Evolutionary conservation across 805 yeast species (phyloP).

Genomic region (Wickerhamomyces queroliae): DNA sequence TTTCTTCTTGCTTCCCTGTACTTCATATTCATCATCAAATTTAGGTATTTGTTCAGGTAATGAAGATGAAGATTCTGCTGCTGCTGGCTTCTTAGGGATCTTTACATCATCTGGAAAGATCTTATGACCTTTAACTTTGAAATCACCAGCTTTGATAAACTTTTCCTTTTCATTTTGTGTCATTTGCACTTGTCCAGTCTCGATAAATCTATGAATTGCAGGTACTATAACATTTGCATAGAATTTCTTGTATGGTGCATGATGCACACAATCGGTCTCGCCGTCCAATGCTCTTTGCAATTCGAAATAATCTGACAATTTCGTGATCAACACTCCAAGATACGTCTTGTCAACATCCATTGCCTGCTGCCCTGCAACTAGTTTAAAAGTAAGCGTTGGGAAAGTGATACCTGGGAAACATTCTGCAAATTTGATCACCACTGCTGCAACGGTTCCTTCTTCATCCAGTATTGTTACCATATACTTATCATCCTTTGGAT

Average conservation of each 20-base stretch:
- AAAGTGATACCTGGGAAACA: too few species aligned
- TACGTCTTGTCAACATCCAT: too few species aligned
- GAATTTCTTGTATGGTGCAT: not conserved
- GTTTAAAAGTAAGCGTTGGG: too few species aligned
- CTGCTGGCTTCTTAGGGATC: not conserved
- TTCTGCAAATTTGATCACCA: too few species aligned
- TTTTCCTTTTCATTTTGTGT: not conserved
- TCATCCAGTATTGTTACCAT: too few species aligned
- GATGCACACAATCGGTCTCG: not conserved
- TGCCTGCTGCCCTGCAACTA: too few species aligned
- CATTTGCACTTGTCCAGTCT: not conserved
- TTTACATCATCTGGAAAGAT: not conserved
- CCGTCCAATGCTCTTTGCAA: not conserved
- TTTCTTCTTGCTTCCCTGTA: slow-evolving; percentile 10
- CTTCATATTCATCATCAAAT: slow-evolving; percentile 48
- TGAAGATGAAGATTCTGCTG: not conserved
- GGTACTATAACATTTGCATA: not conserved
- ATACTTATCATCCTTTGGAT: too few species aligned
- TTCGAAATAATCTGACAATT: not conserved
- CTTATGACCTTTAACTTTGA: not conserved
- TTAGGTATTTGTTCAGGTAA: slow-evolving; percentile 32
- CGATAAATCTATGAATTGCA: not conserved
- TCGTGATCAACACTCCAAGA: too few species aligned
- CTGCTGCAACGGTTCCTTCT: too few species aligned
- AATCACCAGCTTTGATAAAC: not conserved